Evolutionary conservation across 1,139 yeast genomes (phyloP), one percentile per base, ranked within the genome.

Genomic region (Yamadazyma spencermartinsiae): DNA sequence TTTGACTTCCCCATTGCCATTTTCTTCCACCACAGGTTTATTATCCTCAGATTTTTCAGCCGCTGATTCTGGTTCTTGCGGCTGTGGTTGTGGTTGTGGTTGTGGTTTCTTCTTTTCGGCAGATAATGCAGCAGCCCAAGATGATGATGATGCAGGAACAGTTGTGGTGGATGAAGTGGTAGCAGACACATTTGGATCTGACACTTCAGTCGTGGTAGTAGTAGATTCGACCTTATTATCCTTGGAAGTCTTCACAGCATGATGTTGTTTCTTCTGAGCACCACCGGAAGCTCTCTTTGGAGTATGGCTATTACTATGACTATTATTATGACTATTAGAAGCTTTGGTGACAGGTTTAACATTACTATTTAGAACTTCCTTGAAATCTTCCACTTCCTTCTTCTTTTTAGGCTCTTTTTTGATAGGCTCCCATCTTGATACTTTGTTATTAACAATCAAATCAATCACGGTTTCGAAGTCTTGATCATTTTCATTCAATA

Each of bases 371-470:
- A 28, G 18, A 18, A 30, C 33, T 30, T 30, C 33, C 19, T 30
- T 30, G 12, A 30, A 30, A 18, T 37, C 39, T 7, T 29, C 36
- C 19, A 35, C 38, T 37, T 65, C 68, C 61, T 72, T 74, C 51
- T 68, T 65, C 41, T 65, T 63, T 48, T 74, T 71, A 48, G 68
- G 68, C 40, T 72, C 76, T 57, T 74, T 73, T 52, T 68, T 70
- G 45, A 72, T 76, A 31, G 77, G 77, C 52, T 76, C 82, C 82
- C 82, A 77, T 55, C 72, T 75, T 46, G 78, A 68, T 26, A 76
- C 79, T 56, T 76, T 76, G 50, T 94, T 96, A 49, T 88, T 86
- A 44, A 94, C 83, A 63, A 92, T 90, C 63, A 89, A 82, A 57
- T 85, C 90, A 51, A 87, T 84, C 49, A 92, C 88, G 36, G 78